Evolutionary conservation across 2,329 filamentous ascomycete species (phyloP).

Genomic region (Sporothrix schenckii): DNA sequence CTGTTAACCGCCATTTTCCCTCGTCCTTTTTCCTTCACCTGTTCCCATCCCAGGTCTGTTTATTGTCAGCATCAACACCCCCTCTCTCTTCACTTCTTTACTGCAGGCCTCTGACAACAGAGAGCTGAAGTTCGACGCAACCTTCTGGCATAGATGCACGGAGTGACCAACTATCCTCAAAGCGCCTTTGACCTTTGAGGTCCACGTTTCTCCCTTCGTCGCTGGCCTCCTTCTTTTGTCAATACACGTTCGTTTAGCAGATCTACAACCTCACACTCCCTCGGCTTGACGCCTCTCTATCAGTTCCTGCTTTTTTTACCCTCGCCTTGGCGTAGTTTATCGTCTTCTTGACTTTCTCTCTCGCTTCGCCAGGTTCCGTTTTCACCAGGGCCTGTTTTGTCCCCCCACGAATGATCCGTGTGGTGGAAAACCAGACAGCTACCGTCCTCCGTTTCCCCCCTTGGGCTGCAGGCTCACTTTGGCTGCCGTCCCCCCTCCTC

Average conservation of each 20-base stretch:
- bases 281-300: background rate
- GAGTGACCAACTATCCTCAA: background rate
- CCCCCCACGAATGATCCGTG: constrained; percentile 17
- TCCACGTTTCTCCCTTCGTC: background rate
- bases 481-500: constrained; percentile 8
- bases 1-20: constrained; percentile 29
- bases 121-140: constrained; percentile 7
- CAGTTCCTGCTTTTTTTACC: background rate
- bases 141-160: background rate
- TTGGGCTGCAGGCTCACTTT: constrained; percentile 21
- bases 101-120: background rate
- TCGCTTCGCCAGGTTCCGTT: background rate
- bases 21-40: constrained; percentile 28
- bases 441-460: background rate
- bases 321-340: background rate
- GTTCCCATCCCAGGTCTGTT: background rate
- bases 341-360: background rate
- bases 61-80: constrained; percentile 15
- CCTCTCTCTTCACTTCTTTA: constrained; percentile 7
- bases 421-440: constrained; percentile 5
- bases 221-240: background rate
- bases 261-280: background rate
- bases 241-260: background rate
- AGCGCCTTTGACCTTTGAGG: background rate
- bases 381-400: background rate